Base-by-base conservation (phyloP, 495 filamentous ascomycete genomes). In the Aspergillus panamensis region DNA sequence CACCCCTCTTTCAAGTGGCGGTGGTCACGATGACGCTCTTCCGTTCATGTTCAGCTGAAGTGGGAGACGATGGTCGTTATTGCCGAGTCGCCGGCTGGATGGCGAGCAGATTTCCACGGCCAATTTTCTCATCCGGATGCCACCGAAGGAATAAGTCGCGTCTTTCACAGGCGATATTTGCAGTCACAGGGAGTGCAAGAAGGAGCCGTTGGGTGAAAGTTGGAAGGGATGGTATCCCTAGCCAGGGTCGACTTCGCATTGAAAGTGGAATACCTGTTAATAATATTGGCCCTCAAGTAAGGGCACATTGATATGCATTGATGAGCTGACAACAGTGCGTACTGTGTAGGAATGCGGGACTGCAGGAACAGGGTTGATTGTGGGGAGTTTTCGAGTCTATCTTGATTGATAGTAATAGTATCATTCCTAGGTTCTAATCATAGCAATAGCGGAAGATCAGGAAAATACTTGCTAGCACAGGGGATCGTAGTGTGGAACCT, bases 251-350 rank as follows among this genome's bases (percentile, higher is more conserved):
- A 49, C 59, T 25, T 2, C 2, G 25, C 25, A 25, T 25, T 5
- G 33, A 45, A 49, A 57, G 52, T 49, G 48, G 20, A 49, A 43
- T 19, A 45, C 16, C 6, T 45, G 7, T 16, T 14, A 29, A 8
- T 45, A 19, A 32, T 51, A 44, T 53, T 37, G 21, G 48, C 21
- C 30, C 8, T 30, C 14, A 57, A 50, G 55, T 43, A 59, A 59
- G 56, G 56, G 56, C 31, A 59, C 25, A n/a, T 25, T 25, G 25
- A 42, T n/a, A 53, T 47, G 56, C 48, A 49, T 59, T 25, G 49
- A 51, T 52, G 49, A 53, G 10, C 16, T 45, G 42, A 20, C 19
- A 31, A 49, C 47, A 49, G 47, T 49, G 47, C 47, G 47, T n/a
- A n/a, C n/a, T n/a, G n/a, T n/a, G n/a, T 31, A 29, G 29, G 47